Evolutionary conservation across 2,329 filamentous ascomycete genomes (phyloP).

Genomic region (Neoscytalidium dimidiatum): DNA sequence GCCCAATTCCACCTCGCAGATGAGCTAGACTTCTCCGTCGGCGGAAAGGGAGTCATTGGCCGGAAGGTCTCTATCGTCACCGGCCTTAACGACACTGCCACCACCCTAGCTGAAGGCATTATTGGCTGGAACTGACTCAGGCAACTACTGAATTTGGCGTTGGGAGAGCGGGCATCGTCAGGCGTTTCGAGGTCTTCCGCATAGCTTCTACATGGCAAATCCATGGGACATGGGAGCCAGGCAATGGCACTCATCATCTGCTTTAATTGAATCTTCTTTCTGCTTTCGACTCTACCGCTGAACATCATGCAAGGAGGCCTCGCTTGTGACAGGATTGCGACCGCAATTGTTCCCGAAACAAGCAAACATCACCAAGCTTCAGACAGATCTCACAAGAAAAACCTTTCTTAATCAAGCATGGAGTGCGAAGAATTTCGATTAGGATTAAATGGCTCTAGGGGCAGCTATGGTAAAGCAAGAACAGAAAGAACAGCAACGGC

Average conservation of each 20-base stretch:
- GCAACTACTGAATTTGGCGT: background rate
- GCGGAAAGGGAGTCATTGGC: conserved; percentile 16
- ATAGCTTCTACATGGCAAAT: background rate
- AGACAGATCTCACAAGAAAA: background rate
- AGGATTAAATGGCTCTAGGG: background rate
- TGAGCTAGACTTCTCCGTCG: conserved; percentile 8
- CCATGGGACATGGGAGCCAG: background rate
- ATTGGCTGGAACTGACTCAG: conserved; percentile 18
- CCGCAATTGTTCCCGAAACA: no score
- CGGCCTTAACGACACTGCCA: background rate
- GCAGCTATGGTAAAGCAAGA: background rate
- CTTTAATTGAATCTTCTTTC: background rate
- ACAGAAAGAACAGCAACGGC: background rate
- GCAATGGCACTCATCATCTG: background rate
- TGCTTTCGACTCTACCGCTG: no score
- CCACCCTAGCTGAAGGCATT: conserved; percentile 14
- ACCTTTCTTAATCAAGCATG: background rate
- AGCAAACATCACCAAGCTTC: background rate
- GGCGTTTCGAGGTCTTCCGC: background rate
- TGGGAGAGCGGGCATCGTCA: background rate
- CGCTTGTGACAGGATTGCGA: no score
- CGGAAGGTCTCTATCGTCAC: conserved; percentile 16
- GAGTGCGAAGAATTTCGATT: background rate
- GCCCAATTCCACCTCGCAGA: conserved; percentile 10
- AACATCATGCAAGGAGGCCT: background rate